A percentile compares a stretch with the other conserved stretches of the same genome.
phyloP scores from a whole-genome alignment of 1,284 basidiomycete species.

The Ceratobasidium sp. region DNA sequence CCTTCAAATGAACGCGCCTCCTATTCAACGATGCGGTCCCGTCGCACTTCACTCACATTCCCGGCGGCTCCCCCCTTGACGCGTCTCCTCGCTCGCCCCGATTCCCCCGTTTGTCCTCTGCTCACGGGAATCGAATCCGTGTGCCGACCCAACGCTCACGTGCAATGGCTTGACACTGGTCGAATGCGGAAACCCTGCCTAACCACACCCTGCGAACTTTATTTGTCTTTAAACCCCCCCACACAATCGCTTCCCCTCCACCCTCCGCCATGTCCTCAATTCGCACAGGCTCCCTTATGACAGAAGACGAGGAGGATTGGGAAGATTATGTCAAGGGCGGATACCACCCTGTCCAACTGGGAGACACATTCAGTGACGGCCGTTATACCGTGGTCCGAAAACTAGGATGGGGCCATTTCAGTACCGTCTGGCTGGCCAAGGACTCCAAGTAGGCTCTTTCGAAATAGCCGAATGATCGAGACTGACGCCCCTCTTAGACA shows the following conservation, averaged over 20 bases:
- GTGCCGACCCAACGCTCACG: constrained; percentile 13
- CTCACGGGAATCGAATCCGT: not conserved
- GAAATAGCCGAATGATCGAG: not conserved
- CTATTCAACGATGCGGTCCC: constrained; percentile 28
- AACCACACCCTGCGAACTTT: constrained; percentile 15
- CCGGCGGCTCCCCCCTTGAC: not conserved
- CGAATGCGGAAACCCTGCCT: constrained; percentile 28
- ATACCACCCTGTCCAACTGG: constrained; percentile 96
- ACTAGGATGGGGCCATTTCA: constrained; percentile 98
- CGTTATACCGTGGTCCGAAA: constrained; percentile 93
- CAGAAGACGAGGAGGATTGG: constrained; percentile 52
- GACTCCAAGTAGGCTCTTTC: constrained; percentile 73
- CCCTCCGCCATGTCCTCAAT: constrained; percentile 12
- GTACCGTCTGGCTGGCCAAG: constrained; percentile 90
- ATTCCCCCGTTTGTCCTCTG: not conserved
- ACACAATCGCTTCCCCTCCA: not conserved
- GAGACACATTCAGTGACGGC: constrained; percentile 87
- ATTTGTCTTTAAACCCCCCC: constrained; percentile 16
- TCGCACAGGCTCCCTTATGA: constrained; percentile 43
- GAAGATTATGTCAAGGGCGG: constrained; percentile 84
- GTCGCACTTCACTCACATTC: constrained; percentile 23
- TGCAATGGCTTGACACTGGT: constrained; percentile 1
- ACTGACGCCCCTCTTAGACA: constrained; percentile 64
- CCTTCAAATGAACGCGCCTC: constrained; percentile 30
- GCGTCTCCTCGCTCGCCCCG: constrained; percentile 1